Conservation (phyloP, 2,329 filamentous ascomycete species). For the Trichoderma sp. region DNA sequence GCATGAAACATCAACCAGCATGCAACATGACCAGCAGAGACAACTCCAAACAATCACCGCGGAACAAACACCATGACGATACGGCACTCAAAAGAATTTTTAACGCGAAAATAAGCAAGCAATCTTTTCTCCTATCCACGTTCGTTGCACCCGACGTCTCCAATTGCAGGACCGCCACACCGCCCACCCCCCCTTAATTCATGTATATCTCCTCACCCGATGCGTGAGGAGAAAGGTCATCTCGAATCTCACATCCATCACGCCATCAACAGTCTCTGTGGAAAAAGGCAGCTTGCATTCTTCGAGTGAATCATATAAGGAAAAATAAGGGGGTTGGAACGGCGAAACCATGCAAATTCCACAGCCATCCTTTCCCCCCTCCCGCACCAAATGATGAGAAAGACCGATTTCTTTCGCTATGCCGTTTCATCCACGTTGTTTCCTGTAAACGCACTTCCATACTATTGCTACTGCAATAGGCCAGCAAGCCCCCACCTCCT, state of each 20-base stretch:
- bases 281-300: constrained; percentile 11
- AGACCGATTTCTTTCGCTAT: constrained; percentile 27
- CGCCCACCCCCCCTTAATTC: background rate
- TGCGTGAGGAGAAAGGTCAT: background rate
- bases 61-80: background rate
- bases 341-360: background rate
- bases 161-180: background rate
- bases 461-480: constrained; percentile 22
- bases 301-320: background rate
- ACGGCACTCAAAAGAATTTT: background rate
- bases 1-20: too few relatives aligned
- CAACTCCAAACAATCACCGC: too few relatives aligned
- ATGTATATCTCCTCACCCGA: background rate
- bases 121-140: constrained; percentile 22
- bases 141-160: background rate
- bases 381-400: constrained; percentile 5
- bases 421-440: constrained; percentile 21
- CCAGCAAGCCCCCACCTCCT: background rate
- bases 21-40: too few relatives aligned
- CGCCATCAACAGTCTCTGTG: constrained; percentile 3
- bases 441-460: background rate
- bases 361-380: background rate
- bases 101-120: background rate
- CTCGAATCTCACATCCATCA: background rate
- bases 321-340: background rate